phyloP scores from a whole-genome alignment of 2,329 filamentous ascomycete species.

The Beauveria caledonica region DNA sequence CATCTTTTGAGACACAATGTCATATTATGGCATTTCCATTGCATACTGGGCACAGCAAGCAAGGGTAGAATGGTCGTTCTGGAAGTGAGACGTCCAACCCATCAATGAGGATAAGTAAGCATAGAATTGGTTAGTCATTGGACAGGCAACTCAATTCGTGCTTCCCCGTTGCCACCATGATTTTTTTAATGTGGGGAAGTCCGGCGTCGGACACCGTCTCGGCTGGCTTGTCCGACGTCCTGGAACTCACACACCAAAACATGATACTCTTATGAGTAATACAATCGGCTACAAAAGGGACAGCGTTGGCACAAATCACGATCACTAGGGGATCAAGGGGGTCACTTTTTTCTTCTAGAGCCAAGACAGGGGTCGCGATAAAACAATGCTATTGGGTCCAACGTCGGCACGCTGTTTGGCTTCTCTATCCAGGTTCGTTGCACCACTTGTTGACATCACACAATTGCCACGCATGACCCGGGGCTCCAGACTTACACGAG shows the following conservation, averaged over 20 bases:
- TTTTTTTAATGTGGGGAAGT: not conserved
- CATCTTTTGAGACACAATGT: not conserved
- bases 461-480: not conserved
- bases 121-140: not conserved
- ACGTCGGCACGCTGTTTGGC: not conserved
- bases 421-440: not conserved
- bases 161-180: not conserved
- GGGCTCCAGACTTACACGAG: not conserved
- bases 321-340: not conserved
- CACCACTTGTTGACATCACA: not conserved
- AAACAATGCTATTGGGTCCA: not conserved
- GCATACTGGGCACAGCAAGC: not conserved
- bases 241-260: not conserved
- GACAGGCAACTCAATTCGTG: not conserved
- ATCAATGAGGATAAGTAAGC: not conserved
- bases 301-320: not conserved
- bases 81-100: not conserved
- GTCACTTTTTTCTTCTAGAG: not conserved
- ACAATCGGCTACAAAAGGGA: constrained; percentile 3
- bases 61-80: not conserved
- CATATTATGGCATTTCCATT: not conserved
- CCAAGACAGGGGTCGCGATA: constrained; percentile 7
- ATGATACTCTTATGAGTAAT: constrained; percentile 11
- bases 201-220: constrained; percentile 7
- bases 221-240: constrained; percentile 1